These are phyloP conservation scores for Garcia nutans DNA, from an alignment of 345 rosid genomes.

Conservation along the genomic window DNA sequence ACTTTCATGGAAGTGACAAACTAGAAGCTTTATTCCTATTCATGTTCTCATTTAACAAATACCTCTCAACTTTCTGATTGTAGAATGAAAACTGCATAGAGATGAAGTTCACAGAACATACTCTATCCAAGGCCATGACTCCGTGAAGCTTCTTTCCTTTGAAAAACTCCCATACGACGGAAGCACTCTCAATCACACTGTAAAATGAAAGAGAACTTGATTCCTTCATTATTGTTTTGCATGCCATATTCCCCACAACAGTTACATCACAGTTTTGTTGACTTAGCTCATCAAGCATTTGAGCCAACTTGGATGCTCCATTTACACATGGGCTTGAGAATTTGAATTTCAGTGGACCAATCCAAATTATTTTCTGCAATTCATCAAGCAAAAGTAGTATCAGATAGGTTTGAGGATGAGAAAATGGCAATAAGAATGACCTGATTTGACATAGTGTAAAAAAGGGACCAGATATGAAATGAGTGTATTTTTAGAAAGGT, in stretches of 20 bases:
- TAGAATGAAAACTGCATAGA: slow-evolving; percentile 8
- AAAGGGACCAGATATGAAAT: not conserved
- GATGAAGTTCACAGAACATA: slow-evolving; percentile 25
- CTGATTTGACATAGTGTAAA: not conserved
- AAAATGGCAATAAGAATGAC: slow-evolving; percentile 13
- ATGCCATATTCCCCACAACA: slow-evolving; percentile 48
- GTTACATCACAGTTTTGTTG: slow-evolving; percentile 41
- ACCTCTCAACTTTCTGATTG: not conserved
- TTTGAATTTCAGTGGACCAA: slow-evolving; percentile 57
- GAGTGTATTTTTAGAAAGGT: not conserved
- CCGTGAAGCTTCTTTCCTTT: slow-evolving; percentile 63
- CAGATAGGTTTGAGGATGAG: slow-evolving; percentile 9
- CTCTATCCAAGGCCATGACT: slow-evolving; percentile 62
- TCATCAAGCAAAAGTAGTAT: slow-evolving; percentile 1
- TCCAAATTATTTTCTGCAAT: slow-evolving; percentile 57
- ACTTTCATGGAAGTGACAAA: not conserved
- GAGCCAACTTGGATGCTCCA: slow-evolving; percentile 44
- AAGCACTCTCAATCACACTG: slow-evolving; percentile 42
- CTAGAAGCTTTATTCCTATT: not conserved
- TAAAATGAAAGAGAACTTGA: slow-evolving; percentile 30
- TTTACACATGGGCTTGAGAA: slow-evolving; percentile 25
- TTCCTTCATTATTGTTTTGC: slow-evolving; percentile 33
- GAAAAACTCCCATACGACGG: slow-evolving; percentile 64
- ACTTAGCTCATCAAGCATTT: slow-evolving; percentile 35
- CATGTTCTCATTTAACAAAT: not conserved